Evolutionary conservation across 306 rosid genomes (phyloP).

Genomic region (Sophora flavescens): DNA sequence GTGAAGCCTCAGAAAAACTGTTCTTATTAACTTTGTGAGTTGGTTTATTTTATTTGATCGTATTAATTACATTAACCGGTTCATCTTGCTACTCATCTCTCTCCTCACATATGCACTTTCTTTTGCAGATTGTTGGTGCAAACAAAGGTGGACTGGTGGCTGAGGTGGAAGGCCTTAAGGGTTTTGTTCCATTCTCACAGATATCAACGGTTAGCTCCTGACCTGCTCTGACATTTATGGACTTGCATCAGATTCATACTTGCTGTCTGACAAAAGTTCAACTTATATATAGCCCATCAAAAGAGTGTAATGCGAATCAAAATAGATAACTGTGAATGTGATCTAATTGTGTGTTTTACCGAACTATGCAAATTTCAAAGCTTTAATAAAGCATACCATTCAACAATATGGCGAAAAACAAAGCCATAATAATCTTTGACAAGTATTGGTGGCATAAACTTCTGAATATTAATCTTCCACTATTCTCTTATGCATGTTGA

Average conservation of each 20-base stretch:
- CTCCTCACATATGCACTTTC: slow-evolving; percentile 7
- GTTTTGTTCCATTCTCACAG: slow-evolving; percentile 98
- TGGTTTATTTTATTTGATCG: slow-evolving; percentile 21
- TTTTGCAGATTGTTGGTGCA: slow-evolving; percentile 75
- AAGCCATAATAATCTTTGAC: slow-evolving; percentile 3
- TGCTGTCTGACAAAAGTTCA: slow-evolving; percentile 19
- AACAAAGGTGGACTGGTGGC: slow-evolving; percentile 99
- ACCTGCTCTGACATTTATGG: slow-evolving; percentile 32
- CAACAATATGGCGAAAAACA: slow-evolving; percentile 31
- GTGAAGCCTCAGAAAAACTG: slow-evolving; percentile 20
- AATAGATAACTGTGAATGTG: slow-evolving; percentile 11
- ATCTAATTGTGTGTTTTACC: slow-evolving; percentile 6
- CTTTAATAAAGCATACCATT: neutral
- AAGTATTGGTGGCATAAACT: slow-evolving; percentile 23
- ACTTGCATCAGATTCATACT: slow-evolving; percentile 32
- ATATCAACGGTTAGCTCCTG: slow-evolving; percentile 81
- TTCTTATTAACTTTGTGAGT: neutral
- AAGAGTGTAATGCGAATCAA: slow-evolving; percentile 9
- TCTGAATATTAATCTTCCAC: slow-evolving; percentile 24
- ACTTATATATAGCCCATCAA: slow-evolving; percentile 29
- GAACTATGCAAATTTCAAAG: neutral
- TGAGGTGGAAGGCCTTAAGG: slow-evolving; percentile 87
- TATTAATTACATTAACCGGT: neutral
- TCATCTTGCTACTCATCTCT: neutral
- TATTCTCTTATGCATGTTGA: slow-evolving; percentile 17